Conservation (phyloP, 2,329 filamentous ascomycete species). For the Pyrenochaeta sp. region DNA sequence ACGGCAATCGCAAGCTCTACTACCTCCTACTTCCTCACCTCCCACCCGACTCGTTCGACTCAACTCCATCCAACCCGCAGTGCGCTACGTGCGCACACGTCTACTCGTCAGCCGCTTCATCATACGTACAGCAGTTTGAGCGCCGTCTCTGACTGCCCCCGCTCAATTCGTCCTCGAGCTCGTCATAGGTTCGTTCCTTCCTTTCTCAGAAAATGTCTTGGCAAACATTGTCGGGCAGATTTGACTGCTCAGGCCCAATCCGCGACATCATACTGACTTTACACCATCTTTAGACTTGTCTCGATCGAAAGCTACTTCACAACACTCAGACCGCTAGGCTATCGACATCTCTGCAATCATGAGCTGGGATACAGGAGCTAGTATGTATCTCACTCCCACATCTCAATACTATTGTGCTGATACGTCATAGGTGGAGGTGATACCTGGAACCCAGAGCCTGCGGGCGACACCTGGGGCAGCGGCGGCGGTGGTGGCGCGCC, state of each 20-base stretch:
- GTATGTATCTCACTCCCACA: slow-evolving; percentile 15
- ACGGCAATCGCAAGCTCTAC: background rate
- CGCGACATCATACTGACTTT: slow-evolving; percentile 1
- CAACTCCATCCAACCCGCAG: background rate
- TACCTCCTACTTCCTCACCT: background rate
- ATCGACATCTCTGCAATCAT: slow-evolving; percentile 16
- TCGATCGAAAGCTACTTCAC: background rate
- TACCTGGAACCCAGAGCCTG: slow-evolving; percentile 18
- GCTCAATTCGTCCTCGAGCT: background rate
- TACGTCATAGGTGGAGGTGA: slow-evolving; percentile 21
- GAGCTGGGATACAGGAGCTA: slow-evolving; percentile 30
- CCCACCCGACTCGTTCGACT: background rate
- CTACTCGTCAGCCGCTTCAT: background rate
- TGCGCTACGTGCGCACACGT: background rate
- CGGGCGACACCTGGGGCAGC: slow-evolving; percentile 17
- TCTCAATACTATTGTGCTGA: slow-evolving; percentile 14
- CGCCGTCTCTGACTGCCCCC: background rate
- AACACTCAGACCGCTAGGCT: background rate
- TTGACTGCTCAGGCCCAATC: background rate
- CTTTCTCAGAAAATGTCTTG: slow-evolving; percentile 4
- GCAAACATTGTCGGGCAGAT: background rate
- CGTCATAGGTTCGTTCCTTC: background rate
- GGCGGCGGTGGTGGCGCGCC: slow-evolving; percentile 15
- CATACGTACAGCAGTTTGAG: background rate
- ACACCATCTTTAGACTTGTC: background rate